These are phyloP conservation scores for Rhodosporidiobolus odoratus DNA, from an alignment of 768 basidiomycete species.

Conservation along the genomic window DNA sequence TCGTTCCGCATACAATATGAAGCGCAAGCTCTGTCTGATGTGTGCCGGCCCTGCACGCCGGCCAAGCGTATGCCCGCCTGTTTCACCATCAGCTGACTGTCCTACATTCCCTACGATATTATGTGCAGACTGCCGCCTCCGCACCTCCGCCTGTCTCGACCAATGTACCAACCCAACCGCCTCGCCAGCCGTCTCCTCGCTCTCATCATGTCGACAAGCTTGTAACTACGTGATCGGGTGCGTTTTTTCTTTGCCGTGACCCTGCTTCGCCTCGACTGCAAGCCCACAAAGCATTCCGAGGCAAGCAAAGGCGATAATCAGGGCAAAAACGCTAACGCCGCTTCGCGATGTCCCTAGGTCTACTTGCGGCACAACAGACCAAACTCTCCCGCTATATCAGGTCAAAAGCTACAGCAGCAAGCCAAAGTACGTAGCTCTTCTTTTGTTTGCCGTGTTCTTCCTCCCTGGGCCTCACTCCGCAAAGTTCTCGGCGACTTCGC, in stretches of 20 bases:
- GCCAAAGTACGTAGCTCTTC: constrained; percentile 13
- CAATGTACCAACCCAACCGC: constrained; percentile 16
- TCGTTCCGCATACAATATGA: not conserved
- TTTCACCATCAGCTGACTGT: not conserved
- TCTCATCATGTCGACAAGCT: not conserved
- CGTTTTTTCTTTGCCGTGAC: not conserved
- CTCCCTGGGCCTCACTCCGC: too few relatives aligned
- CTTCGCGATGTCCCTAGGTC: not conserved
- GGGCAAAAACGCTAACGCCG: not conserved
- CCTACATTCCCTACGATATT: too few relatives aligned
- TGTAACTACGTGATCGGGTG: constrained; percentile 27
- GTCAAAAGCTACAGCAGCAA: constrained; percentile 13
- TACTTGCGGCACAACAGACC: constrained; percentile 23
- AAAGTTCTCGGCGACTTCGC: too few relatives aligned
- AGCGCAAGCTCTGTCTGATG: not conserved
- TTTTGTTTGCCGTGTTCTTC: not conserved
- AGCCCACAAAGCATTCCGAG: not conserved
- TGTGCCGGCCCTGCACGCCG: not conserved
- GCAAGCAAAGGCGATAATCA: not conserved
- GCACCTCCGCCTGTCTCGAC: constrained; percentile 26
- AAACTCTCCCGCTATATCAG: constrained; percentile 20
- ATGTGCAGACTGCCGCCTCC: constrained; percentile 29
- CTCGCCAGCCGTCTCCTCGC: not conserved
- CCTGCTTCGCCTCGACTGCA: not conserved
- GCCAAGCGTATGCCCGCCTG: not conserved